Percentiles rank a stretch among this genome's conserved stretches.
Conservation (phyloP, 768 basidiomycete species). For the Termitomyces sp. region DNA sequence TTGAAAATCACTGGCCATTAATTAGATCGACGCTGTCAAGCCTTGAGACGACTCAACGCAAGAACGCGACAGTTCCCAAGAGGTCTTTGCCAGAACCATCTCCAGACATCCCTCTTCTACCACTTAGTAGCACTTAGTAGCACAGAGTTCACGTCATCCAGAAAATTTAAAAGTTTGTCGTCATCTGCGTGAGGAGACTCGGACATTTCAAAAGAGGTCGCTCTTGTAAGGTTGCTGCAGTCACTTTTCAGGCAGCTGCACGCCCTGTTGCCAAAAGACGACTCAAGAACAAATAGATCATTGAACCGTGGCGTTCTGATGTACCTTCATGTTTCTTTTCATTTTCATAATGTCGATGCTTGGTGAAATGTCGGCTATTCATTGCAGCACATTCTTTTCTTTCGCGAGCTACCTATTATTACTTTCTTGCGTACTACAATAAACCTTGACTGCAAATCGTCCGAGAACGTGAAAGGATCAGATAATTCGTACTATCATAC, state of each 20-base stretch:
- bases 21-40: neutral
- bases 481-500: neutral
- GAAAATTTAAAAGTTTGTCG: no score
- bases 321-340: no score
- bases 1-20: neutral
- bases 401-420: neutral
- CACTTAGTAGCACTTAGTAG: neutral
- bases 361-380: no score
- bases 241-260: no score
- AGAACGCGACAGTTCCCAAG: neutral
- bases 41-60: neutral
- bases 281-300: no score
- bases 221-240: no score
- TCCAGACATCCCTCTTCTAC: neutral
- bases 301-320: no score
- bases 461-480: neutral
- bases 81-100: neutral
- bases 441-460: no score
- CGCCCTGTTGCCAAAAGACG: no score
- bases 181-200: no score
- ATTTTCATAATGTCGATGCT: no score
- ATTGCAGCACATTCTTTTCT: neutral
- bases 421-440: neutral
- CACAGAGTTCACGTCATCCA: neutral
- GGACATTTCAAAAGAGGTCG: no score